Base-by-base conservation (phyloP, 495 filamentous ascomycete genomes). In the Penicillium goetzii region DNA sequence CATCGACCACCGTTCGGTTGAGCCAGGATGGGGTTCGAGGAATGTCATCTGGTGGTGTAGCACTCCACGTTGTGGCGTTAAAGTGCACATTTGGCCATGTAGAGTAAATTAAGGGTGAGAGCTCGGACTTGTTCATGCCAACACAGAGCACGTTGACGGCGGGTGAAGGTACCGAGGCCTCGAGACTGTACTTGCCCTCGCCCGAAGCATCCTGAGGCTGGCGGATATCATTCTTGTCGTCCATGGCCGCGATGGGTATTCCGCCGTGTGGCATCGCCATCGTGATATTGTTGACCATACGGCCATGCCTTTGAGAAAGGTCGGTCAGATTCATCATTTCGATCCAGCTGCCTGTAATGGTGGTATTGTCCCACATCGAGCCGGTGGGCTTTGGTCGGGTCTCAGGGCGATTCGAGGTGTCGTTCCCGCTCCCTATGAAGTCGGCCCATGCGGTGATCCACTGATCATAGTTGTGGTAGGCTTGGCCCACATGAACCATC, bases 181-280 rank as follows among this genome's bases (percentile, higher is more conserved):
- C 72, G 3, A 93, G 70, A 9, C 69, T 75, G 67, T 90, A 93
- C 55, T 86, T 82, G 15, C 89, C 90, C 26, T 90, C 79, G 0
- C 89, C 88, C 10, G 80, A 70, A 28, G 88, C 75, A 33, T 89
- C 86, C 21, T 80, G 74, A 0, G 90, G 90, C 64, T 92, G 89
- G 43, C 86, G 68, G 51, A 93, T 90, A 3, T 73, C 66, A 69
- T 92, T 93, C 28, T 62, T 72, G 0, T 75, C 65, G 64, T 90
- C 79, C 26, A 77, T 78, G 0, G 86, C 85, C 3, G 90, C 90
- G 23, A 72, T 72, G 28, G 88, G 83, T 5, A 93, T 76, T 2
- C 88, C 88, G 3, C 85, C 79, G 60, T 92, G 90, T 0, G 90
- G 90, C 80, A 92, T 87, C 2, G 88, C 87, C 64, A 92, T 82